These are phyloP conservation scores for Mytilinidion resinicola DNA, from an alignment of 495 filamentous ascomycete genomes.

Conservation along the genomic window DNA sequence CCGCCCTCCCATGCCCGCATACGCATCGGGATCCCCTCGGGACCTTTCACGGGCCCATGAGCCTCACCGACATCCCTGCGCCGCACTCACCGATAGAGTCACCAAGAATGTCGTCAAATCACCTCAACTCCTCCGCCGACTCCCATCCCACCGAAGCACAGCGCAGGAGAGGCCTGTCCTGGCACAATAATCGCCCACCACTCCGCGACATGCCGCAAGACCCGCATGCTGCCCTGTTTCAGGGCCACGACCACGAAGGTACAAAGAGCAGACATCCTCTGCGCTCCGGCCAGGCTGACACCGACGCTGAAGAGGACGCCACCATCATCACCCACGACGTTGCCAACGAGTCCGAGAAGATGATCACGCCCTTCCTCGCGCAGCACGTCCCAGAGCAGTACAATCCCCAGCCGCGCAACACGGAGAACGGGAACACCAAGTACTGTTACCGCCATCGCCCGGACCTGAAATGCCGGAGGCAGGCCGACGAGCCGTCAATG, in stretches of 20 bases:
- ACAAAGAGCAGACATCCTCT: neutral
- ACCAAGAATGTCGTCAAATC: constrained; percentile 25
- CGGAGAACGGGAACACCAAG: constrained; percentile 57
- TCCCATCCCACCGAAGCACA: neutral
- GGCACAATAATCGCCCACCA: neutral
- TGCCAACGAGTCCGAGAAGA: constrained; percentile 19
- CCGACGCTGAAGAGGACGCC: constrained; percentile 5
- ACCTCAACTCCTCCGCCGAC: neutral
- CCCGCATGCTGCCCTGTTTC: constrained; percentile 21
- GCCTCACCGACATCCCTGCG: neutral
- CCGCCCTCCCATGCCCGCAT: constrained; percentile 4
- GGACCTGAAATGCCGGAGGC: constrained; percentile 85
- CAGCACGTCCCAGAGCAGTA: constrained; percentile 32
- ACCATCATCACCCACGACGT: constrained; percentile 11
- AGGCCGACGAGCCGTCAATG: constrained; percentile 93
- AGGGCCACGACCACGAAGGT: constrained; percentile 27
- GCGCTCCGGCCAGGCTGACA: constrained; percentile 1
- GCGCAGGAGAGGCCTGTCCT: constrained; percentile 16
- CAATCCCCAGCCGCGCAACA: constrained; percentile 17
- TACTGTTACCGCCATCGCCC: constrained; percentile 96
- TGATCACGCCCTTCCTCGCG: constrained; percentile 30
- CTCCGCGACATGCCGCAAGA: constrained; percentile 1
- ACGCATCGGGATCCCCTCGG: constrained; percentile 10
- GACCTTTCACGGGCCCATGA: constrained; percentile 10
- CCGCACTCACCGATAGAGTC: neutral